These are phyloP conservation scores for Casuarina equisetifolia DNA, from an alignment of 306 rosid species.

Conservation along the genomic window DNA sequence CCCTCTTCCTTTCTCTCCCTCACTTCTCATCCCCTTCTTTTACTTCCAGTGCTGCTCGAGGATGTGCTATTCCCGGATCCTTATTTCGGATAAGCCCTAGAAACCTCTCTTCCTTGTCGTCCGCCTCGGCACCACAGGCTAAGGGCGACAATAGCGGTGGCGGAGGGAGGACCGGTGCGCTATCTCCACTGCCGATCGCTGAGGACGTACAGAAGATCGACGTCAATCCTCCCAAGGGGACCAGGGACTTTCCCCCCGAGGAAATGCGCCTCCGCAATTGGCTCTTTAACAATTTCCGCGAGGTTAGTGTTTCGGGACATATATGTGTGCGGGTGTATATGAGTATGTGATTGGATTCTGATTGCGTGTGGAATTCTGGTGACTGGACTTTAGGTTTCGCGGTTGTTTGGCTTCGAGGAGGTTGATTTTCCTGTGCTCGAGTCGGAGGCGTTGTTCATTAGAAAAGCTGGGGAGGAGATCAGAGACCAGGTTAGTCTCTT, in stretches of 20 bases:
- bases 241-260: conserved; percentile 88
- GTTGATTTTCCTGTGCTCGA: conserved; percentile 94
- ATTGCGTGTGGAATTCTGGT: neutral
- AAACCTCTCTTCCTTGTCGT: conserved; percentile 40
- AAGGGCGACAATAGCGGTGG: conserved; percentile 31
- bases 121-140: conserved; percentile 43
- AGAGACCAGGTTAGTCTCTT: conserved; percentile 73
- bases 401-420: conserved; percentile 80
- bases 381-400: conserved; percentile 54
- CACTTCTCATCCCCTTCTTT: conserved; percentile 44
- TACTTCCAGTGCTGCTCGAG: conserved; percentile 25
- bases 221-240: conserved; percentile 90
- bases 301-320: conserved; percentile 33
- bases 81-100: conserved; percentile 18
- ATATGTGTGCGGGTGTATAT: neutral
- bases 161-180: conserved; percentile 66
- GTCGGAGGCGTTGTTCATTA: conserved; percentile 74
- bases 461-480: conserved; percentile 98
- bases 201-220: conserved; percentile 66
- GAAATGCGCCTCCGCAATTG: conserved; percentile 84
- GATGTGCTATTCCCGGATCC: conserved; percentile 28
- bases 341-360: neutral
- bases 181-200: conserved; percentile 46
- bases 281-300: conserved; percentile 83
- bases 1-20: conserved; percentile 45